Percentiles rank a stretch among this genome's conserved stretches.
Evolutionary conservation across 441 rosid genomes (phyloP).

Genomic region (Bocquillonia castaneifolia): DNA sequence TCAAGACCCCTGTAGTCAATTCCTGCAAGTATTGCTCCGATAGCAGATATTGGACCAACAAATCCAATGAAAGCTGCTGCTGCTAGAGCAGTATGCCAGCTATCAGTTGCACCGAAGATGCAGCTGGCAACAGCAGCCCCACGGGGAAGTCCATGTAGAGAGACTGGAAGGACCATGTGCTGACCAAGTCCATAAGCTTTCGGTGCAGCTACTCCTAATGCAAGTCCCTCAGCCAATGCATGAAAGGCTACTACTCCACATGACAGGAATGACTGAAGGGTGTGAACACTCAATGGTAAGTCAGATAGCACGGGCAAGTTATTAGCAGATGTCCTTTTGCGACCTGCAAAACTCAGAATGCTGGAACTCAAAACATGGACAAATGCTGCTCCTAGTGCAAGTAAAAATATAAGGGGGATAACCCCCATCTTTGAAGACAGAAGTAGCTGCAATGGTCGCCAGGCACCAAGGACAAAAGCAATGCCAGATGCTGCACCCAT

Average conservation of each 20-base stretch:
- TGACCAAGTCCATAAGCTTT: slow-evolving; percentile 90
- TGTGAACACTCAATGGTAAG: slow-evolving; percentile 63
- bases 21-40: slow-evolving; percentile 83
- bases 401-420: slow-evolving; percentile 47
- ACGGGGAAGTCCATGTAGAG: slow-evolving; percentile 92
- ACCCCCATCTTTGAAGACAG: slow-evolving; percentile 74
- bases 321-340: slow-evolving; percentile 52
- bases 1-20: slow-evolving; percentile 94
- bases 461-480: slow-evolving; percentile 77
- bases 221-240: slow-evolving; percentile 95
- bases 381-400: slow-evolving; percentile 52
- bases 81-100: slow-evolving; percentile 86
- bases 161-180: slow-evolving; percentile 95
- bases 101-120: slow-evolving; percentile 78
- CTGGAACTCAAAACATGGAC: slow-evolving; percentile 51
- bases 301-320: slow-evolving; percentile 44
- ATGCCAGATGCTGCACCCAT: slow-evolving; percentile 95
- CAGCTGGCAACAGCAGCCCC: slow-evolving; percentile 99
- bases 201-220: slow-evolving; percentile 96
- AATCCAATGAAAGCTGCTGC: slow-evolving; percentile 88
- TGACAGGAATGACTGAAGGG: slow-evolving; percentile 83
- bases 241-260: slow-evolving; percentile 87
- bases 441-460: slow-evolving; percentile 90
- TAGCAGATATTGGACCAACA: slow-evolving; percentile 84
- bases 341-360: slow-evolving; percentile 44